Percentiles rank a stretch among this genome's conserved stretches.
These are phyloP conservation scores for Blastobotrys illinoisensis DNA, from an alignment of 1,139 yeast species.

Conservation along the genomic window DNA sequence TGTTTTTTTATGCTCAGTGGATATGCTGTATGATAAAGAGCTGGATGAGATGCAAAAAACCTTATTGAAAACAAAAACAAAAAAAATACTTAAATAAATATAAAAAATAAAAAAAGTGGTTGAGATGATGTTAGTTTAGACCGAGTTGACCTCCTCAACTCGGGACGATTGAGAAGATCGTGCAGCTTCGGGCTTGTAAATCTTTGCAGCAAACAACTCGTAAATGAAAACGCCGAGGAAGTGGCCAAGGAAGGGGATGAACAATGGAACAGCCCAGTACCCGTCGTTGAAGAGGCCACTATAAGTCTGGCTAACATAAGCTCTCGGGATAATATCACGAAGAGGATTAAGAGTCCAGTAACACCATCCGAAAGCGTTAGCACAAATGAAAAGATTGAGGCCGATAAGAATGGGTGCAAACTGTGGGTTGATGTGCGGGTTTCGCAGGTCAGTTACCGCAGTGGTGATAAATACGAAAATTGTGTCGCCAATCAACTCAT, in stretches of 20 bases:
- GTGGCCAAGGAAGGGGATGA: neutral
- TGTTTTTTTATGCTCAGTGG: no score
- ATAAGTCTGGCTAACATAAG: neutral
- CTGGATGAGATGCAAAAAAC: no score
- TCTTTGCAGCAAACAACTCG: neutral
- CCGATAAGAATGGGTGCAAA: slow-evolving; percentile 2
- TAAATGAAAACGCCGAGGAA: neutral
- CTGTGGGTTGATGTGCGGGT: neutral
- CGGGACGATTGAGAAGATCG: neutral
- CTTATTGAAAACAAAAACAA: neutral
- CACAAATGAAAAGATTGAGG: slow-evolving; percentile 24
- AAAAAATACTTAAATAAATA: neutral
- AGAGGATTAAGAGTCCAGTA: neutral
- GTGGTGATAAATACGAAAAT: neutral
- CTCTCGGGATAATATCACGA: neutral
- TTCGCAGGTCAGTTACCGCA: neutral
- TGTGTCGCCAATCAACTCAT: neutral
- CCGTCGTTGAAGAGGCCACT: neutral
- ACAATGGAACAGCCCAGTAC: neutral
- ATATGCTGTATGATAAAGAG: no score
- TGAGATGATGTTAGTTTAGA: neutral
- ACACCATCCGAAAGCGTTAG: slow-evolving; percentile 27
- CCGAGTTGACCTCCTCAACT: neutral
- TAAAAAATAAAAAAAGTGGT: neutral
- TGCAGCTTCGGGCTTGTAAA: neutral